These are phyloP conservation scores for Helichrysum umbraculigerum DNA, from an alignment of 129 eudicot species.

Conservation along the genomic window DNA sequence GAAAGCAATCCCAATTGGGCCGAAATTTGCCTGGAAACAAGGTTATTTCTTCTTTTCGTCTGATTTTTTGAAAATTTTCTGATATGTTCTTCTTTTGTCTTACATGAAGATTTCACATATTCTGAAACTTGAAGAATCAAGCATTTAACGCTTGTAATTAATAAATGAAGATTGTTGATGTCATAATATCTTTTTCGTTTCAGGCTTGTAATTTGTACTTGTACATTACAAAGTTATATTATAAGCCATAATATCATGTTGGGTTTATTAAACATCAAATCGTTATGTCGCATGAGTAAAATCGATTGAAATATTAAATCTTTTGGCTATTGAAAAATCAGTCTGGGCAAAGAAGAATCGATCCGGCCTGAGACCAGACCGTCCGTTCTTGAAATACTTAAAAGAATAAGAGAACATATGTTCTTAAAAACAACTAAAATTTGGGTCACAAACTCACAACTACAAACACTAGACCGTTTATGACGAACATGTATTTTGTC, in stretches of 20 bases:
- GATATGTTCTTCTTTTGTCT: too few species aligned
- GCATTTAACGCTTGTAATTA: neutral
- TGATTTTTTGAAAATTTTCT: too few species aligned
- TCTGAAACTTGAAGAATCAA: neutral
- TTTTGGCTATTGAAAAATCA: neutral
- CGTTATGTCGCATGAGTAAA: too few species aligned
- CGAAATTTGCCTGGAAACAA: neutral
- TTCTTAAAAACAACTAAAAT: too few species aligned
- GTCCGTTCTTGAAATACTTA: neutral
- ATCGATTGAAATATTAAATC: neutral
- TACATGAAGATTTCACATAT: too few species aligned
- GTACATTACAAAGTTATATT: too few species aligned
- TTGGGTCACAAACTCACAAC: too few species aligned
- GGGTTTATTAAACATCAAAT: neutral
- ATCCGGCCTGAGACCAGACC: neutral
- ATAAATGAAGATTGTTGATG: neutral
- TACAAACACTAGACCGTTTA: neutral
- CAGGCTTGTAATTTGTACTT: neutral
- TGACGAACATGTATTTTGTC: neutral
- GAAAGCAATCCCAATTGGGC: neutral
- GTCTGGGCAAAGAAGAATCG: neutral
- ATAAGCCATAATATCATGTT: too few species aligned
- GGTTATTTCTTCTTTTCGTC: neutral
- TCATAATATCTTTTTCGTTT: neutral
- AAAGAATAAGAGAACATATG: neutral